phyloP scores from a whole-genome alignment of 495 filamentous ascomycete genomes.

The Aspergillus sclerotiicarbonarius region DNA sequence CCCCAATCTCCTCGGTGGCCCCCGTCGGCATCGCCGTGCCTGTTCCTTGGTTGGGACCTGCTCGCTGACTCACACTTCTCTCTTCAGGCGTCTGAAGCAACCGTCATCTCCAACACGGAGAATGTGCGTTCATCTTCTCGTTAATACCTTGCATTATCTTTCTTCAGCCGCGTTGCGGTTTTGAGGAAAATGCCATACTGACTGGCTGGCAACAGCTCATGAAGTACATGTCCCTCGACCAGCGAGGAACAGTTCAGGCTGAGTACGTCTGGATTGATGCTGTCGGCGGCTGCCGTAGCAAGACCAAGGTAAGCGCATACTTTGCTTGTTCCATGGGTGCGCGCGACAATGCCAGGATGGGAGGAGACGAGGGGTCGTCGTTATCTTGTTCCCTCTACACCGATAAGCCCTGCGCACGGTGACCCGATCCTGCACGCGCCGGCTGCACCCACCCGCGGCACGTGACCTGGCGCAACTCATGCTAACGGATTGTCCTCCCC shows the following conservation, averaged over 20 bases:
- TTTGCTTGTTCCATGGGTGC: neutral
- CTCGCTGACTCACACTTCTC: conserved; percentile 11
- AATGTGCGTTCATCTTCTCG: conserved; percentile 52
- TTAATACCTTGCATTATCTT: conserved; percentile 30
- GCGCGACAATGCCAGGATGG: neutral
- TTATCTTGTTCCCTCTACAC: conserved; percentile 8
- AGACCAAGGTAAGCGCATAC: conserved; percentile 74
- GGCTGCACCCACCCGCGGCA: conserved; percentile 35
- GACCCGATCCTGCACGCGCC: conserved; percentile 20
- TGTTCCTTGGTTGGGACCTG: neutral
- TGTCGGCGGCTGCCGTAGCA: conserved; percentile 73
- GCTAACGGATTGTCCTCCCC: conserved; percentile 15
- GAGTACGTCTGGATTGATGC: conserved; percentile 99
- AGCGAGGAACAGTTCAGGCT: conserved; percentile 79
- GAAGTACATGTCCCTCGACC: conserved; percentile 89
- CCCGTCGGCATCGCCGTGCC: neutral
- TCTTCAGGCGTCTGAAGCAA: conserved; percentile 46
- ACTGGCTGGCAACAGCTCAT: conserved; percentile 62
- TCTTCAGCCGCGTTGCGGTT: conserved; percentile 36
- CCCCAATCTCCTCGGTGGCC: conserved; percentile 14
- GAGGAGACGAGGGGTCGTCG: neutral
- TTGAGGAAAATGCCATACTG: conserved; percentile 40
- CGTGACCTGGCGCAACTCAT: conserved; percentile 25
- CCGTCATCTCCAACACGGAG: conserved; percentile 66
- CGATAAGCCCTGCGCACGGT: conserved; percentile 36